Base-by-base conservation (phyloP, 768 basidiomycete species). In the Myochromella boudieri region DNA sequence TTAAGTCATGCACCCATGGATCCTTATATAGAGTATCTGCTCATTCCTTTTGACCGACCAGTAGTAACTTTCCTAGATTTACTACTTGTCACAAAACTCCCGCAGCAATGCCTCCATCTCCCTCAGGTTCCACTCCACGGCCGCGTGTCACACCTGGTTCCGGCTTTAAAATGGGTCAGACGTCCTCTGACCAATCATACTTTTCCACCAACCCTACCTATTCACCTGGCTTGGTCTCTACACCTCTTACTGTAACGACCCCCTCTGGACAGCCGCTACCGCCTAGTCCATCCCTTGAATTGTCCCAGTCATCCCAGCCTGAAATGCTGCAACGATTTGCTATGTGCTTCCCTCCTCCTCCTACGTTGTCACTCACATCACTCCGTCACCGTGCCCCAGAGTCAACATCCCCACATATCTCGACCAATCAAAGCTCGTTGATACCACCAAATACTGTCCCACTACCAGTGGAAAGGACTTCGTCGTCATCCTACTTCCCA, bases 401-500 rank as follows among this genome's bases (percentile, higher is more conserved):
- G 26, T 36, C 55, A 18, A 48, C 51, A 14, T 49, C 59, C n/a
- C 57, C 60, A 18, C 50, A 27, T 18, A 55, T 56, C 10, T 29
- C 52, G 31, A 42, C 56, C 15, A 45, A 22, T 15, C 55, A 60
- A 27, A 52, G 50, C 22, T 33, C 48, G 6, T 29, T 51, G 11
- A 33, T 50, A 14, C 32, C 46, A 2, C 29, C 25, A 29, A 51
- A 54, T 12, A 43, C 42, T 20, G 20, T 58, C 28, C 56, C 54
- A 8, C 64, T 63, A 6, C 55, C 66, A 11, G 58, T 58, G 52
- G 66, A 64, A 42, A 63, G 65, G 24, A 47, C 56, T 4, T 59
- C 65, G 17, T 44, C 63, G 1, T 41, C 66, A 12, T 54, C 60
- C 21, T 54, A 59, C 26, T 60, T 65, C n/a, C 78, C 81, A 28